Evolutionary conservation across 495 filamentous ascomycete species (phyloP).

Genomic region (Aspergillus sclerotioniger): DNA sequence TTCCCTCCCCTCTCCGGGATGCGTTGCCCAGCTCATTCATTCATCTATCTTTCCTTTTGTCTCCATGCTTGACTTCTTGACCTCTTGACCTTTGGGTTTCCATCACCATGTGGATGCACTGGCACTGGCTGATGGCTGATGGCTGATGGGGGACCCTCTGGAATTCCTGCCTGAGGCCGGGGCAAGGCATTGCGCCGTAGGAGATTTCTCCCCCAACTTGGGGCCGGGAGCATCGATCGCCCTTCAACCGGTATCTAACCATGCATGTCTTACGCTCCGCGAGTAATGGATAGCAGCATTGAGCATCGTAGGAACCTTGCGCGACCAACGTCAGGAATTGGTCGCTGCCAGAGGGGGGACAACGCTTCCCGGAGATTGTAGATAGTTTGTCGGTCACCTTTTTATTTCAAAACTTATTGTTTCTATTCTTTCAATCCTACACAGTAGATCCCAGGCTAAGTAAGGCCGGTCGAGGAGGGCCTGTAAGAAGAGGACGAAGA

Average conservation of each 20-base stretch:
- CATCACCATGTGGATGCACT: background rate
- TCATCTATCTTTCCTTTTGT: background rate
- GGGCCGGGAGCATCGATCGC: constrained; percentile 8
- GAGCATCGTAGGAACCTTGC: background rate
- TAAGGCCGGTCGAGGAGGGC: no score
- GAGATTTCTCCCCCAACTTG: constrained; percentile 2
- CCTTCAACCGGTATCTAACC: constrained; percentile 4
- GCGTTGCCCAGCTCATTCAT: background rate
- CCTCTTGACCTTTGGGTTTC: no score
- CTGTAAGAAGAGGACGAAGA: background rate
- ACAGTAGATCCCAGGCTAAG: no score
- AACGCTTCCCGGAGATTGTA: background rate
- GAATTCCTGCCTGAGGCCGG: background rate
- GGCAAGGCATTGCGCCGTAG: background rate
- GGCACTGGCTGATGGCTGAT: background rate
- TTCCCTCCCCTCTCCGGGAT: background rate
- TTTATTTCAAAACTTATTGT: background rate
- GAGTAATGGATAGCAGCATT: background rate
- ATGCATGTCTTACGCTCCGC: constrained; percentile 7
- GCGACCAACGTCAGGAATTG: background rate
- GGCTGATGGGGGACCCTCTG: no score
- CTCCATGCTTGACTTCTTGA: background rate
- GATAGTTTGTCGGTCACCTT: background rate
- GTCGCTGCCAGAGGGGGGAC: background rate
- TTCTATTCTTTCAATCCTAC: no score